Conservation (phyloP, 306 rosid genomes). For the Dicorynia guianensis region DNA sequence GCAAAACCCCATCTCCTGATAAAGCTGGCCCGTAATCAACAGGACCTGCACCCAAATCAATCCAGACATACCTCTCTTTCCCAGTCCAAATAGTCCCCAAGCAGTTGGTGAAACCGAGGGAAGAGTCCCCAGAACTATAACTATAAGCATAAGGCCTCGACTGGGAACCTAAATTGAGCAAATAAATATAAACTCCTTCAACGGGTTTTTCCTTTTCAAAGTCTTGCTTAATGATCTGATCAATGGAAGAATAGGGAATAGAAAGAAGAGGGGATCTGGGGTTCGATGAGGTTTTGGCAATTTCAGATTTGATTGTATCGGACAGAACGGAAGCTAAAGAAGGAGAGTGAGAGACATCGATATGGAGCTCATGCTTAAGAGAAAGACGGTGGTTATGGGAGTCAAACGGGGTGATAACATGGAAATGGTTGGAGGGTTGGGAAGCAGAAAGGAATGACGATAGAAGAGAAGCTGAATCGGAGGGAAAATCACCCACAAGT, state of each 20-base stretch:
- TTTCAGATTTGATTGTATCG: conserved; percentile 49
- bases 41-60: conserved; percentile 69
- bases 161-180: conserved; percentile 66
- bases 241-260: conserved; percentile 57
- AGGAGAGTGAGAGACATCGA: conserved; percentile 67
- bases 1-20: conserved; percentile 67
- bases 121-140: conserved; percentile 68
- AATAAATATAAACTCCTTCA: conserved; percentile 70
- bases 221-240: conserved; percentile 56
- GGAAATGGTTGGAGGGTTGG: conserved; percentile 68
- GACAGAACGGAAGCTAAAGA: conserved; percentile 63
- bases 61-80: conserved; percentile 62
- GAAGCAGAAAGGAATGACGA: conserved; percentile 76
- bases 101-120: conserved; percentile 58
- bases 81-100: conserved; percentile 64
- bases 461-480: conserved; percentile 63
- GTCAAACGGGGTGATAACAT: conserved; percentile 71
- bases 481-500: conserved; percentile 72
- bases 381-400: conserved; percentile 54
- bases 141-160: conserved; percentile 79
- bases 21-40: conserved; percentile 68
- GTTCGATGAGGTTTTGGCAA: conserved; percentile 50
- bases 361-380: conserved; percentile 69
- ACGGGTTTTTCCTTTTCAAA: conserved; percentile 59
- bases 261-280: conserved; percentile 71